phyloP scores from a whole-genome alignment of 208 protist genomes.

The Trypanosoma rangeli region DNA sequence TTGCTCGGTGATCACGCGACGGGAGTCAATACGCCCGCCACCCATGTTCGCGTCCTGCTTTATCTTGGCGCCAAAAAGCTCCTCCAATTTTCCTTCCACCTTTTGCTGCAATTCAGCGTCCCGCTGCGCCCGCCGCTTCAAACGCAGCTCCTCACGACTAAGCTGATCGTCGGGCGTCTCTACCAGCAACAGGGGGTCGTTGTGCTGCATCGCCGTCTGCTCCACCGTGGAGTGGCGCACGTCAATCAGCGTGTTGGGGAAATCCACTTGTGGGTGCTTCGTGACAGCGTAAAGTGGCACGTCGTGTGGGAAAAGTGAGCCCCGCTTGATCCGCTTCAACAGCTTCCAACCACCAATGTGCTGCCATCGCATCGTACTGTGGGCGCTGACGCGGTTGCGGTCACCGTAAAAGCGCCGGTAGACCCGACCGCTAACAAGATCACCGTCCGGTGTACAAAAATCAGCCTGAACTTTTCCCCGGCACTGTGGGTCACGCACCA shows the following conservation, averaged over 20 bases:
- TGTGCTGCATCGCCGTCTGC: conserved; percentile 88
- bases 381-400: conserved; percentile 58
- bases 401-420: conserved; percentile 88
- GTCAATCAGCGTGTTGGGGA: conserved; percentile 79
- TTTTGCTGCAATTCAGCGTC: conserved; percentile 60
- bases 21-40: conserved; percentile 46
- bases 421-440: conserved; percentile 69
- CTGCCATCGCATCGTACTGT: conserved; percentile 81
- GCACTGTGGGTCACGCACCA: conserved; percentile 78
- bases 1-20: conserved; percentile 65
- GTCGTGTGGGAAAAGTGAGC: conserved; percentile 78
- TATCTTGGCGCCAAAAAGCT: conserved; percentile 65
- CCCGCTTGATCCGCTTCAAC: conserved; percentile 62
- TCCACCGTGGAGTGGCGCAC: conserved; percentile 70
- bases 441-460: conserved; percentile 80
- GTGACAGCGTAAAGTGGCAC: conserved; percentile 81
- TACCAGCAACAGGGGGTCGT: conserved; percentile 60
- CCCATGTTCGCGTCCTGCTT: conserved; percentile 20
- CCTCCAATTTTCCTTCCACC: conserved; percentile 65
- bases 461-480: conserved; percentile 78
- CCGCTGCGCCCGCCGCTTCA: conserved; percentile 41
- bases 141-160: conserved; percentile 54
- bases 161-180: conserved; percentile 52
- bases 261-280: conserved; percentile 77
- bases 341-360: conserved; percentile 90